Conservation (phyloP, 306 rosid species). For the Nissolia schottii region DNA sequence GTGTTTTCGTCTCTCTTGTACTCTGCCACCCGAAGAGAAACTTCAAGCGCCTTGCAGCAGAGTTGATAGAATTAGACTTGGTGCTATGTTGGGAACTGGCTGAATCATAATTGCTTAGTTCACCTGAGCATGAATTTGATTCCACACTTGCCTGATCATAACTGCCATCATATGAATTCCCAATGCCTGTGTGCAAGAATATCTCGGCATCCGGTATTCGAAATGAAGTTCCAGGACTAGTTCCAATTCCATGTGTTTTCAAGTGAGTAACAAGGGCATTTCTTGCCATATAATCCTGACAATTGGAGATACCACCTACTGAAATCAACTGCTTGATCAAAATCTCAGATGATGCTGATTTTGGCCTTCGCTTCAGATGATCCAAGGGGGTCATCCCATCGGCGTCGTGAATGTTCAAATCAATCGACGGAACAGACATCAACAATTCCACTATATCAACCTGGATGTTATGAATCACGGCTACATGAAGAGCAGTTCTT, state of each 20-base stretch:
- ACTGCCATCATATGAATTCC: conserved; percentile 46
- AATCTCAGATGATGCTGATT: conserved; percentile 56
- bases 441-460: conserved; percentile 69
- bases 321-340: conserved; percentile 68
- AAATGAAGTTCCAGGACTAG: conserved; percentile 86
- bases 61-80: conserved; percentile 41
- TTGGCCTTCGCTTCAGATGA: conserved; percentile 62
- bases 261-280: conserved; percentile 56
- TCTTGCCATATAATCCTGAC: conserved; percentile 36
- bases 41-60: conserved; percentile 50
- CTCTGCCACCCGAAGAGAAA: conserved; percentile 58
- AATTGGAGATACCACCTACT: conserved; percentile 66
- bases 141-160: conserved; percentile 43
- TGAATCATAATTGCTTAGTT: conserved; percentile 37
- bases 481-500: conserved; percentile 79
- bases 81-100: conserved; percentile 33
- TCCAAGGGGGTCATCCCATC: conserved; percentile 84
- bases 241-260: conserved; percentile 58
- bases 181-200: conserved; percentile 61
- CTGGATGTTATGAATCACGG: conserved; percentile 54
- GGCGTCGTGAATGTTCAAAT: conserved; percentile 58
- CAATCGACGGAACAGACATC: conserved; percentile 59
- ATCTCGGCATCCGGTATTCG: conserved; percentile 86
- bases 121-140: conserved; percentile 45
- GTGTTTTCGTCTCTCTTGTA: conserved; percentile 42